Conservation (phyloP, 352 stramenopile species). For the Phytophthora sp. region DNA sequence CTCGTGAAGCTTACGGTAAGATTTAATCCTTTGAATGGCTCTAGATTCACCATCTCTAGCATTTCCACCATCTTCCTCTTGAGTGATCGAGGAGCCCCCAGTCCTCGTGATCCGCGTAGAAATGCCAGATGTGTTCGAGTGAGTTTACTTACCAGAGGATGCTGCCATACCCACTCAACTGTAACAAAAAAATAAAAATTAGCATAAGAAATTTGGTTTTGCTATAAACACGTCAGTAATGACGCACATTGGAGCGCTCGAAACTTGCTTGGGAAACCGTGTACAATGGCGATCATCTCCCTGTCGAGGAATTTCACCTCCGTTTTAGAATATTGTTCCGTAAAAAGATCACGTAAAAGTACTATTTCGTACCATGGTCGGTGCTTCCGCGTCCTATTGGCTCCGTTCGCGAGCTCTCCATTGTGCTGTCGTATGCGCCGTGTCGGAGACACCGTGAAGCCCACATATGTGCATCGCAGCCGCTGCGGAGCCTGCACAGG, state of each 20-base stretch:
- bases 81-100: constrained; percentile 61
- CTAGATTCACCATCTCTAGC: constrained; percentile 64
- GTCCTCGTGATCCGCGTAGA: constrained; percentile 42
- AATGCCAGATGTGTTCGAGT: constrained; percentile 44
- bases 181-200: neutral
- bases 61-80: constrained; percentile 79
- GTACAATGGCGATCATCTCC: constrained; percentile 77
- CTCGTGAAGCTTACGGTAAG: constrained; percentile 65
- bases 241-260: constrained; percentile 76
- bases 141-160: constrained; percentile 63
- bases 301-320: constrained; percentile 28
- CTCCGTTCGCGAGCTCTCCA: constrained; percentile 68
- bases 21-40: constrained; percentile 53
- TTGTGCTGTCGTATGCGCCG: constrained; percentile 79
- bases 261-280: constrained; percentile 81
- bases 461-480: constrained; percentile 69
- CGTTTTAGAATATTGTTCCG: neutral
- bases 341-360: neutral
- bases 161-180: constrained; percentile 87
- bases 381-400: constrained; percentile 60
- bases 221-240: neutral
- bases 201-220: neutral
- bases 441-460: constrained; percentile 65
- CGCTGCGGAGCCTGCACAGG: constrained; percentile 54
- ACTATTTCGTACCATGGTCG: constrained; percentile 59